Evolutionary conservation across 2,329 filamentous ascomycete species (phyloP).

Genomic region (Talaromyces piceae): DNA sequence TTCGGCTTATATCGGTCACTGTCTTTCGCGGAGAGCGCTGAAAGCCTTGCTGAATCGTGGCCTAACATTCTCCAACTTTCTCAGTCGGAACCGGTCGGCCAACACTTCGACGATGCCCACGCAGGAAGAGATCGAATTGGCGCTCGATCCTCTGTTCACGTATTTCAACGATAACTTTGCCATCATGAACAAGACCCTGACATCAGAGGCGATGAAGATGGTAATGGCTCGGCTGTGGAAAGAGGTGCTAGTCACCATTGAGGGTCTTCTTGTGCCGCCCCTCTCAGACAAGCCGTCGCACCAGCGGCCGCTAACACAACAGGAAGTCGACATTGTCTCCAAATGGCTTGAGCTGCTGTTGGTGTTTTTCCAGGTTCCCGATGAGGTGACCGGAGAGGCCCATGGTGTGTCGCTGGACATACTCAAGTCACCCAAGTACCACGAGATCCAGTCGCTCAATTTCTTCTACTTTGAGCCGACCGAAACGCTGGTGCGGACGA

Average conservation of each 20-base stretch:
- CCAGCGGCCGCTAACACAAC: slow-evolving; percentile 73
- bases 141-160: slow-evolving; percentile 74
- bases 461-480: slow-evolving; percentile 98
- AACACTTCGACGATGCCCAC: slow-evolving; percentile 52
- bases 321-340: slow-evolving; percentile 91
- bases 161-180: slow-evolving; percentile 99
- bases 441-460: slow-evolving; percentile 90
- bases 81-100: slow-evolving; percentile 46
- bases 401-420: slow-evolving; percentile 85
- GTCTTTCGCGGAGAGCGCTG: slow-evolving; percentile 75
- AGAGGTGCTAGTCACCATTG: slow-evolving; percentile 86
- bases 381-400: slow-evolving; percentile 74
- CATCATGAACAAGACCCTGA: slow-evolving; percentile 96
- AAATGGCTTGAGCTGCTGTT: slow-evolving; percentile 88
- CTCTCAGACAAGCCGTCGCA: slow-evolving; percentile 88
- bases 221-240: slow-evolving; percentile 99
- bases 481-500: slow-evolving; percentile 86
- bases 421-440: slow-evolving; percentile 94
- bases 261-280: slow-evolving; percentile 82
- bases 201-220: slow-evolving; percentile 91
- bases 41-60: slow-evolving; percentile 66
- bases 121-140: slow-evolving; percentile 67
- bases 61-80: slow-evolving; percentile 62
- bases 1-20: slow-evolving; percentile 84
- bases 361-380: slow-evolving; percentile 88